Base-by-base conservation (phyloP, 305 asterid genomes). In the Salvia sclarea region DNA sequence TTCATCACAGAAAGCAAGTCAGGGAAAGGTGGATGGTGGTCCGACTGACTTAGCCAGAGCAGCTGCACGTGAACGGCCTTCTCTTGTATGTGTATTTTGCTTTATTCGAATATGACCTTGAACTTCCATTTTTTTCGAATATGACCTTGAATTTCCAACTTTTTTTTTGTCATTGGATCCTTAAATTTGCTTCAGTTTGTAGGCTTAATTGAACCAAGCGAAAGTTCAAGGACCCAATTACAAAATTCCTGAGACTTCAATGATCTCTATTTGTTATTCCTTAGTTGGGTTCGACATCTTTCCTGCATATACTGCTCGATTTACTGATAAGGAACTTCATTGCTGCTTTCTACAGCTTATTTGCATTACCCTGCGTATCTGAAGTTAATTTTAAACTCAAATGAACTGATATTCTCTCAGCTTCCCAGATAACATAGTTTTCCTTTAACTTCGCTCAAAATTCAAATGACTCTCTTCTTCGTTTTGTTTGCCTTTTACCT, bases 11-110 rank as follows among this genome's bases (percentile, higher is more conserved):
- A 78, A 60, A 72, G 71, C 81, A 69, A 85, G 73, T 71, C 67
- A 75, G 56, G 90, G 84, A 70, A 89, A 70, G 73, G 44, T 76
- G 24, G 92, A 87, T 75, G 82, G 80, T 73, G 83, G 80, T 76
- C 74, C 75, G 69, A 84, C 64, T 75, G 96, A 85, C 82, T 75
- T 85, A 37, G 79, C 81, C 54, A 88, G 88, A 84, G 83, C 79
- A 72, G 74, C 67, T n/a, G 67, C 54, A 22, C 38, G 74, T 56
- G 85, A 74, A 37, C 85, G 91, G 31, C 84, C 84, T 37, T 86
- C 87, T 22, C 75, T 75, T 66, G 97, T 94, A 84, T 57, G 94
- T 78, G 21, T 65, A 54, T 64, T 68, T 14, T 33, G 22, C 40
- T 63, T 14, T 61, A 41, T 41, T 22, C 4, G 37, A n/a, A 40